Evolutionary conservation across 2,329 filamentous ascomycete species (phyloP).

Genomic region (Botrytis porri): DNA sequence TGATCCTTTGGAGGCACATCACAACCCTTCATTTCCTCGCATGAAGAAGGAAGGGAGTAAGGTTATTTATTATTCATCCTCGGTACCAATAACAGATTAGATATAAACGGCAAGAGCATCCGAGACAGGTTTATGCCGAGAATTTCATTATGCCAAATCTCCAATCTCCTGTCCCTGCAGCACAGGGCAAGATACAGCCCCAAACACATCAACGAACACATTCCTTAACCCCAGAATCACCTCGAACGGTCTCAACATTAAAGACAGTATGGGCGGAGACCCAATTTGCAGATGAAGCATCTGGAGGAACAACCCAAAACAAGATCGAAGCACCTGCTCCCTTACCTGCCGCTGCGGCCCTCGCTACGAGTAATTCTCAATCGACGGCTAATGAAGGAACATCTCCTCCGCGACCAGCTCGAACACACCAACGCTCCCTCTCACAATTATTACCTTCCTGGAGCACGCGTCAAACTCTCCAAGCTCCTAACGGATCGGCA

Average conservation of each 20-base stretch:
- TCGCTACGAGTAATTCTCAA: conserved; percentile 23
- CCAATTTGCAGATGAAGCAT: conserved; percentile 28
- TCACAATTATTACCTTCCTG: conserved; percentile 31
- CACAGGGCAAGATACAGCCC: conserved; percentile 18
- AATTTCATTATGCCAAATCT: conserved; percentile 21
- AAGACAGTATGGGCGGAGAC: conserved; percentile 35
- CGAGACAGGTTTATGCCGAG: conserved; percentile 25
- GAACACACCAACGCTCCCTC: conserved; percentile 30
- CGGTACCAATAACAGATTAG: conserved; percentile 7
- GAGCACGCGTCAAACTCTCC: conserved; percentile 23
- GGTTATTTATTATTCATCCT: conserved; percentile 14
- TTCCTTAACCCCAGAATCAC: conserved; percentile 23
- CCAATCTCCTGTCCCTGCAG: conserved; percentile 19
- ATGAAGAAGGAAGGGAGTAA: conserved; percentile 15
- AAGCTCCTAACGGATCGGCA: conserved; percentile 22
- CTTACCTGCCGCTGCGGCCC: conserved; percentile 21
- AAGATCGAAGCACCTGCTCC: conserved; percentile 19
- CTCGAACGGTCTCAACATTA: conserved; percentile 19
- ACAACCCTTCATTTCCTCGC: conserved; percentile 4
- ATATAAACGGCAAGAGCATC: conserved; percentile 25
- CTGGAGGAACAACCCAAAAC: conserved; percentile 16
- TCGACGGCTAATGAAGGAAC: conserved; percentile 23
- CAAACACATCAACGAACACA: conserved; percentile 17
- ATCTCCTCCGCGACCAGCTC: conserved; percentile 22
- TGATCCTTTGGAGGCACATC: conserved; percentile 5